These are phyloP conservation scores for Aspergillus quadricinctus DNA, from an alignment of 2,329 filamentous ascomycete genomes.

Conservation along the genomic window DNA sequence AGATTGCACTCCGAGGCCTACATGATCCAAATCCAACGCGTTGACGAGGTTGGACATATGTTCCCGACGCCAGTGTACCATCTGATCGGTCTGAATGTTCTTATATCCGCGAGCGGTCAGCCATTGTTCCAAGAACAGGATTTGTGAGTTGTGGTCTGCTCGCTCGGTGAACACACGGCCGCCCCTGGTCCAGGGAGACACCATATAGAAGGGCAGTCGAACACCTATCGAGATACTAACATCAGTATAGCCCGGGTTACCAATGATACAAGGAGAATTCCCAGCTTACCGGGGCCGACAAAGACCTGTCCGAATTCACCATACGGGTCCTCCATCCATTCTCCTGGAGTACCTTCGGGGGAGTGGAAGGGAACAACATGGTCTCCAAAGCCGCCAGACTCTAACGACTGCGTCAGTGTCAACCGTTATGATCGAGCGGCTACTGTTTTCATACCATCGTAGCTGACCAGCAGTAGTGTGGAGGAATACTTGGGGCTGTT, in stretches of 20 bases:
- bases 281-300: slow-evolving; percentile 36
- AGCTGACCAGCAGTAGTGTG: slow-evolving; percentile 50
- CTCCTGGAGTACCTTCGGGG: slow-evolving; percentile 46
- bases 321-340: slow-evolving; percentile 50
- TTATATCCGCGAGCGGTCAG: slow-evolving; percentile 41
- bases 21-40: slow-evolving; percentile 43
- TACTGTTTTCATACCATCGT: slow-evolving; percentile 36
- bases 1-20: slow-evolving; percentile 8
- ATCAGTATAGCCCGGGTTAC: background rate
- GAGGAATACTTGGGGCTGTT: slow-evolving; percentile 47
- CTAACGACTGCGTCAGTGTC: slow-evolving; percentile 21
- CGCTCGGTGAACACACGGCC: slow-evolving; percentile 53
- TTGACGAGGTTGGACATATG: slow-evolving; percentile 49
- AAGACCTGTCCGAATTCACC: slow-evolving; percentile 40
- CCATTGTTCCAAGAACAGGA: slow-evolving; percentile 53
- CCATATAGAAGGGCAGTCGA: slow-evolving; percentile 52
- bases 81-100: slow-evolving; percentile 39
- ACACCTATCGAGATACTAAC: slow-evolving; percentile 30
- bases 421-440: background rate
- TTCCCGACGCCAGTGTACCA: slow-evolving; percentile 44
- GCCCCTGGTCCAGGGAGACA: slow-evolving; percentile 54
- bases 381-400: slow-evolving; percentile 54
- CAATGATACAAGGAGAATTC: background rate
- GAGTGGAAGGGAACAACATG: slow-evolving; percentile 52
- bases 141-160: slow-evolving; percentile 53